Evolutionary conservation across 768 basidiomycete genomes (phyloP).

Genomic region (Udeniomyces megalosporus): DNA sequence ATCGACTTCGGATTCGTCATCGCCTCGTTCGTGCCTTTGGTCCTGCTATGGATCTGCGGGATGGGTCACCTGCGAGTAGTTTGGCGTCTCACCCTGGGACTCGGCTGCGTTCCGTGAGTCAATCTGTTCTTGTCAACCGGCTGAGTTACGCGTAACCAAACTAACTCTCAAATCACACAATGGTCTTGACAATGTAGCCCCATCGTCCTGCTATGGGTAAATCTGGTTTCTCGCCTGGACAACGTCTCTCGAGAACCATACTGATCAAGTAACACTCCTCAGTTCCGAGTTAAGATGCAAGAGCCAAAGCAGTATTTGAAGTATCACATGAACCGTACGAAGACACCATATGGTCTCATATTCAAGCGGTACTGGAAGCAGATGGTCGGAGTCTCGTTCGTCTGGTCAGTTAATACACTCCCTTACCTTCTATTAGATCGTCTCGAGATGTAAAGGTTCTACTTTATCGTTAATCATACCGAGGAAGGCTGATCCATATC

Average conservation of each 20-base stretch:
- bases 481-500: too few relatives aligned
- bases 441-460: slow-evolving; percentile 42
- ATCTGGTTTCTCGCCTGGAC: too few relatives aligned
- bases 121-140: too few relatives aligned
- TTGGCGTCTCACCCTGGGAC: slow-evolving; percentile 72
- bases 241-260: too few relatives aligned
- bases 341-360: slow-evolving; percentile 62
- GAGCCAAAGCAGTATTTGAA: slow-evolving; percentile 44
- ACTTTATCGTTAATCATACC: not conserved
- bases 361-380: slow-evolving; percentile 62
- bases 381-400: slow-evolving; percentile 55
- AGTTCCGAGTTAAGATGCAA: slow-evolving; percentile 46
- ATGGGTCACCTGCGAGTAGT: slow-evolving; percentile 63
- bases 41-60: slow-evolving; percentile 79
- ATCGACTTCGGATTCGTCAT: slow-evolving; percentile 57
- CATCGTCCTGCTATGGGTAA: too few relatives aligned
- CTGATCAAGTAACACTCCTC: slow-evolving; percentile 50
- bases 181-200: too few relatives aligned
- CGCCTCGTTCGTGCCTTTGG: slow-evolving; percentile 62
- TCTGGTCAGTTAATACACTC: slow-evolving; percentile 37
- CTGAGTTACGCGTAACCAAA: too few relatives aligned
- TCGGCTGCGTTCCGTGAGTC: slow-evolving; percentile 51
- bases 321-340: slow-evolving; percentile 47
- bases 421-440: slow-evolving; percentile 52
- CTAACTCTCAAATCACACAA: too few relatives aligned